Base-by-base conservation (phyloP, 805 yeast species). In the Wickerhamomyces hampshirensis region DNA sequence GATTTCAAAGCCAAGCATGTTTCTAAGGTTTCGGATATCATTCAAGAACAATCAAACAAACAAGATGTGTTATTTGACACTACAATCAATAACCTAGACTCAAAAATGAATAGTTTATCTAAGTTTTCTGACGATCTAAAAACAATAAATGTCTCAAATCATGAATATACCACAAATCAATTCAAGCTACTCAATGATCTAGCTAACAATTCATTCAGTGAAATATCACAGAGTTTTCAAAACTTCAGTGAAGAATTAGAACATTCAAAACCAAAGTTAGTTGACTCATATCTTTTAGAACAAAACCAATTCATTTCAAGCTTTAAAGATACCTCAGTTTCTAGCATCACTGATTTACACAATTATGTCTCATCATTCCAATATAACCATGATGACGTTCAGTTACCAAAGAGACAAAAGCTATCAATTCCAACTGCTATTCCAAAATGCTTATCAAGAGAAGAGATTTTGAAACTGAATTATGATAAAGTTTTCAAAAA, bases 361-460 rank as follows among this genome's bases (percentile, higher is more conserved):
- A 14, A 27, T 1, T 26, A 38, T 12, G 36, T 37, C 1, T 17
- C 43, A 4, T 27, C 39, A 2, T 31, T 50, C 1, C 28, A 18
- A 9, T 42, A 43, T 21, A 15, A 14, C 3, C 23, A 31, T 14
- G 51, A 48, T 19, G 46, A 43, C 2, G 5, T n/a, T 2, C 47
- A 37, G 13, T 28, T 36, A 4, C 53, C 52, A 17, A 46, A 47
- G 31, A 50, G 47, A 33, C 51, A 45, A 26, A 48, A 51, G 33
- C 8, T 50, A 5, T 29, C 21, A 6, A 23, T 31, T 2, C 11
- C 31, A 8, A 31, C 34, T 4, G 14, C 29, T 1, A 33, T 48
- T 11, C 54, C 56, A 10, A 31, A 19, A 6, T 28, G 40, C 1
- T 30, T 31, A 13, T n/a, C 44, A 8, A 39, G 54, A 19, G 44